phyloP scores from a whole-genome alignment of 352 stramenopile genomes.

The Globisporangium megalacanthum region DNA sequence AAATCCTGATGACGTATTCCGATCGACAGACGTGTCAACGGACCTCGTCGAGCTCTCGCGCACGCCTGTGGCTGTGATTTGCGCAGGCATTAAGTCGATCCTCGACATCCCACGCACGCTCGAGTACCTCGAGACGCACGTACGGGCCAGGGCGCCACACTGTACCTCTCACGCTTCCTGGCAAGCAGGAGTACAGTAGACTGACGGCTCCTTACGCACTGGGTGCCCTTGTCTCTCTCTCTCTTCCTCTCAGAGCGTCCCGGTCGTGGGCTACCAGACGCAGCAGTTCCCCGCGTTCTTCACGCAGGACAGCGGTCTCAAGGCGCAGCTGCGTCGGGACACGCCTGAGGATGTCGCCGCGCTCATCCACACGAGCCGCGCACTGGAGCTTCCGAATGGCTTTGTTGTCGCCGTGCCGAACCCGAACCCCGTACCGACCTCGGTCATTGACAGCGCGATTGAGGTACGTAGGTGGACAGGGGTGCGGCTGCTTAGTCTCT shows the following conservation, averaged over 20 bases:
- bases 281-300: conserved; percentile 98
- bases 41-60: conserved; percentile 95
- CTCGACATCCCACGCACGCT: conserved; percentile 96
- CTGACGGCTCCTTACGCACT: no score
- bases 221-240: background rate
- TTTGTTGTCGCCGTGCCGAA: conserved; percentile 89
- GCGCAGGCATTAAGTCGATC: conserved; percentile 98
- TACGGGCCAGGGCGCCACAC: conserved; percentile 13
- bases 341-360: conserved; percentile 80
- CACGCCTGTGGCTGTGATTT: conserved; percentile 96
- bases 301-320: conserved; percentile 88
- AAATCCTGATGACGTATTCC: background rate
- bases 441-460: conserved; percentile 90
- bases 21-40: conserved; percentile 87
- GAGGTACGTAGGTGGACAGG: conserved; percentile 22
- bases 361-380: conserved; percentile 75
- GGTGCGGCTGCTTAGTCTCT: no score
- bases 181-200: no score
- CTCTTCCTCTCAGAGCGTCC: conserved; percentile 75
- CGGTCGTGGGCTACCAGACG: conserved; percentile 88
- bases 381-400: conserved; percentile 79
- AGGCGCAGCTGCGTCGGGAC: conserved; percentile 84
- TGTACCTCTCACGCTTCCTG: no score
- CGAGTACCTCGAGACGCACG: conserved; percentile 95
- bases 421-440: conserved; percentile 73